phyloP scores from a whole-genome alignment of 192 early-diverging fungal species.

The Backusella parvicylindrica region DNA sequence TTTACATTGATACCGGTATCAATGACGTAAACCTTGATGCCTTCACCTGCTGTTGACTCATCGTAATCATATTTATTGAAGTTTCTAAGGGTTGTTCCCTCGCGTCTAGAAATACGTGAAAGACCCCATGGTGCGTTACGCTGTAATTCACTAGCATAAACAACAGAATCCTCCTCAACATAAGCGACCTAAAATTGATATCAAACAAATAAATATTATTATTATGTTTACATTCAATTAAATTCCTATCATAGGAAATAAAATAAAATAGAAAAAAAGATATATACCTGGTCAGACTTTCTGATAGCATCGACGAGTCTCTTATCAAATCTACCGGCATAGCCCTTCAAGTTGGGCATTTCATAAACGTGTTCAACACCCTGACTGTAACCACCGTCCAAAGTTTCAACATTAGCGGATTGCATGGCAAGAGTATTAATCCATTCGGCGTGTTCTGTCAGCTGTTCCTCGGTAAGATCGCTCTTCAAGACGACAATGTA shows the following conservation, averaged over 20 bases:
- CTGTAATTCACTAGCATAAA: constrained; percentile 66
- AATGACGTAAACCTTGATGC: constrained; percentile 91
- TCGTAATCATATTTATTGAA: constrained; percentile 74
- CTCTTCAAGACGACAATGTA: constrained; percentile 81
- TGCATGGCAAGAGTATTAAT: constrained; percentile 20
- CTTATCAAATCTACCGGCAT: constrained; percentile 62
- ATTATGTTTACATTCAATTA: not conserved
- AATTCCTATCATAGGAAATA: not conserved
- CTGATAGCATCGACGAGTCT: constrained; percentile 64
- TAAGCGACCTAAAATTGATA: constrained; percentile 56
- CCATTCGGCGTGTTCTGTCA: constrained; percentile 31
- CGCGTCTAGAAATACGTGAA: constrained; percentile 77
- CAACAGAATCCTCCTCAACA: constrained; percentile 80
- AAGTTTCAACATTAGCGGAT: not conserved
- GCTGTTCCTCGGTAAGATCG: constrained; percentile 20
- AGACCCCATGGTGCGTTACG: constrained; percentile 84
- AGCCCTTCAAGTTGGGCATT: constrained; percentile 60
- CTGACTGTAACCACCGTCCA: constrained; percentile 21
- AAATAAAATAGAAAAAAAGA: not conserved
- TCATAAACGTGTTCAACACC: constrained; percentile 69
- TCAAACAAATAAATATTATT: constrained; percentile 5
- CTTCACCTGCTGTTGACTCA: constrained; percentile 62
- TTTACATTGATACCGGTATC: constrained; percentile 88
- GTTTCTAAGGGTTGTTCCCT: constrained; percentile 51
- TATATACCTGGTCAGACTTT: constrained; percentile 47